These are phyloP conservation scores for Glutinoglossum americanum DNA, from an alignment of 495 filamentous ascomycete species.

Conservation along the genomic window DNA sequence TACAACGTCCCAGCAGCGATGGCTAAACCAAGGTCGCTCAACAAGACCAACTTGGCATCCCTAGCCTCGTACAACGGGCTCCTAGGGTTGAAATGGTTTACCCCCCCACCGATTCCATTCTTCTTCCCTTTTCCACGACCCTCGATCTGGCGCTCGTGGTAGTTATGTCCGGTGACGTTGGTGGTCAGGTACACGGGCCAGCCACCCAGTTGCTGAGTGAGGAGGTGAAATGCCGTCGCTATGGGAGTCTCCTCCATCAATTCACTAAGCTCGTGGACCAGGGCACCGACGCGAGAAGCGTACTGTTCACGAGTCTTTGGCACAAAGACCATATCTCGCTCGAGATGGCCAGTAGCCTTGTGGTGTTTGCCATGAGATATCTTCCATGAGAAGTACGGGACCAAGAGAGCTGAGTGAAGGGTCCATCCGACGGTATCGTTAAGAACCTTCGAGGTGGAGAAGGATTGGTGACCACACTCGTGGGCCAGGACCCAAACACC, in stretches of 20 bases:
- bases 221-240: conserved; percentile 23
- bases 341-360: conserved; percentile 36
- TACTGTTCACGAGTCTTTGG: conserved; percentile 22
- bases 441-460: conserved; percentile 35
- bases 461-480: conserved; percentile 45
- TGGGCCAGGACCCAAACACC: conserved; percentile 53
- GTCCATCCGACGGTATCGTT: conserved; percentile 50
- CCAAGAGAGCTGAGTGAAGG: conserved; percentile 39
- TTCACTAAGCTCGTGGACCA: conserved; percentile 9
- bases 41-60: conserved; percentile 58
- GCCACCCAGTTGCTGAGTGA: conserved; percentile 32
- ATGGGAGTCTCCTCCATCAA: conserved; percentile 35
- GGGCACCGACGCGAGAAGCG: conserved; percentile 3
- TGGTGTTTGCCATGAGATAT: conserved; percentile 55
- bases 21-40: conserved; percentile 64
- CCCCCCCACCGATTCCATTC: conserved; percentile 59
- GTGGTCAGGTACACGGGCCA: conserved; percentile 34
- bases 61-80: conserved; percentile 84
- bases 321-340: conserved; percentile 37
- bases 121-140: conserved; percentile 69
- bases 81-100: conserved; percentile 83
- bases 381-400: conserved; percentile 61
- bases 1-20: conserved; percentile 34
- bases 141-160: conserved; percentile 46
- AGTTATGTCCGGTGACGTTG: conserved; percentile 29